These are phyloP conservation scores for Coprinellus micaceus DNA, from an alignment of 768 basidiomycete genomes.

Conservation along the genomic window DNA sequence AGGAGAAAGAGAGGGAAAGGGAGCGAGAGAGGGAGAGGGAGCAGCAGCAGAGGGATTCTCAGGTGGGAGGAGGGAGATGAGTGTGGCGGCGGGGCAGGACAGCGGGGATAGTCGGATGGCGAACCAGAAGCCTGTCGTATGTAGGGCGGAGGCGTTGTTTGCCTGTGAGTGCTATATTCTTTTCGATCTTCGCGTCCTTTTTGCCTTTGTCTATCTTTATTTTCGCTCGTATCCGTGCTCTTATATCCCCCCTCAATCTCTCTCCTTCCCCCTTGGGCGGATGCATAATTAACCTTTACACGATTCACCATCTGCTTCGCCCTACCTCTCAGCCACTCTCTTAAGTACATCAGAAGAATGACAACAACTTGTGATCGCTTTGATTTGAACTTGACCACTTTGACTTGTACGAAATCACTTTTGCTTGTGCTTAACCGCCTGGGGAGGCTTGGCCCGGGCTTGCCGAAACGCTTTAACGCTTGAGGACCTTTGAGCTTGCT, in stretches of 20 bases:
- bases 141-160: neutral
- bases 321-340: neutral
- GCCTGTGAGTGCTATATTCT: conserved; percentile 20
- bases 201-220: conserved; percentile 2
- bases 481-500: too few relatives aligned
- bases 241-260: neutral
- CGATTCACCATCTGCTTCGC: neutral
- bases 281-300: neutral
- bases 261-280: neutral
- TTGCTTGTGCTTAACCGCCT: too few relatives aligned
- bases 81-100: neutral
- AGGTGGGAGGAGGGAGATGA: neutral
- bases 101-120: neutral
- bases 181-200: conserved; percentile 44
- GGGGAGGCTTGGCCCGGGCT: too few relatives aligned
- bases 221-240: conserved; percentile 1
- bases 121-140: too few relatives aligned
- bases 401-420: too few relatives aligned
- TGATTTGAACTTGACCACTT: too few relatives aligned
- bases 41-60: too few relatives aligned
- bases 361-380: too few relatives aligned
- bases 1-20: neutral
- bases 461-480: too few relatives aligned
- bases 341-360: too few relatives aligned
- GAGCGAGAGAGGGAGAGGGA: neutral